Evolutionary conservation across 257 asterid species (phyloP).

Genomic region (Hygrophila difformis): DNA sequence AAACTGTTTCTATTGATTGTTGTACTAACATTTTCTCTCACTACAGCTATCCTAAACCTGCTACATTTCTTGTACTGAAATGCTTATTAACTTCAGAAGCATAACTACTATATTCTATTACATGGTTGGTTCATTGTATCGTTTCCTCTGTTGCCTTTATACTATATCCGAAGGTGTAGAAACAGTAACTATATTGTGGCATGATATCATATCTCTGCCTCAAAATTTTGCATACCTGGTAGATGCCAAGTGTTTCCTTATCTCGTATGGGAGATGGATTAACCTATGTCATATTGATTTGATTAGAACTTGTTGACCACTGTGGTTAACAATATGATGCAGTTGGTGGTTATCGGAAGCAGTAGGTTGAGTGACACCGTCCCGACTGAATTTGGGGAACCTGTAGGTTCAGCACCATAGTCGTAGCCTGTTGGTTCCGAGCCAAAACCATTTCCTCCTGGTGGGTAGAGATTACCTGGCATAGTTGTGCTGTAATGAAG

Average conservation of each 20-base stretch:
- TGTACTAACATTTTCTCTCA: slow-evolving; percentile 24
- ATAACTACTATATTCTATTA: slow-evolving; percentile 28
- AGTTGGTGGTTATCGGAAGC: slow-evolving; percentile 21
- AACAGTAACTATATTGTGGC: slow-evolving; percentile 26
- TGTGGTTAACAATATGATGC: slow-evolving; percentile 29
- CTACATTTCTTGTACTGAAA: slow-evolving; percentile 33
- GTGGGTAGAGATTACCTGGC: slow-evolving; percentile 49
- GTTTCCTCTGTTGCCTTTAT: slow-evolving; percentile 43
- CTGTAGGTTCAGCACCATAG: slow-evolving; percentile 63
- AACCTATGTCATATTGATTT: slow-evolving; percentile 21
- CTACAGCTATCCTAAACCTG: slow-evolving; percentile 33
- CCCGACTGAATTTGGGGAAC: slow-evolving; percentile 58
- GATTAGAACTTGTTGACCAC: slow-evolving; percentile 40
- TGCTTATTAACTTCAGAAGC: slow-evolving; percentile 40
- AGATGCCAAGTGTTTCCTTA: slow-evolving; percentile 25
- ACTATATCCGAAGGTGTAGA: slow-evolving; percentile 37
- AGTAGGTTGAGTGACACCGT: slow-evolving; percentile 28
- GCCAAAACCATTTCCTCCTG: slow-evolving; percentile 37
- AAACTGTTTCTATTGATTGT: not conserved
- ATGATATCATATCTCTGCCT: slow-evolving; percentile 30
- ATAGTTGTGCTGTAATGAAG: slow-evolving; percentile 55
- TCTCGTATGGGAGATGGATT: slow-evolving; percentile 33
- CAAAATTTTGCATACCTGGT: slow-evolving; percentile 30
- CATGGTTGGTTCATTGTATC: slow-evolving; percentile 18
- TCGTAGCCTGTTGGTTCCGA: slow-evolving; percentile 49